A percentile compares a stretch with the other conserved stretches of the same genome.
phyloP scores from a whole-genome alignment of 129 eudicot genomes.

The Tagetes patula region DNA sequence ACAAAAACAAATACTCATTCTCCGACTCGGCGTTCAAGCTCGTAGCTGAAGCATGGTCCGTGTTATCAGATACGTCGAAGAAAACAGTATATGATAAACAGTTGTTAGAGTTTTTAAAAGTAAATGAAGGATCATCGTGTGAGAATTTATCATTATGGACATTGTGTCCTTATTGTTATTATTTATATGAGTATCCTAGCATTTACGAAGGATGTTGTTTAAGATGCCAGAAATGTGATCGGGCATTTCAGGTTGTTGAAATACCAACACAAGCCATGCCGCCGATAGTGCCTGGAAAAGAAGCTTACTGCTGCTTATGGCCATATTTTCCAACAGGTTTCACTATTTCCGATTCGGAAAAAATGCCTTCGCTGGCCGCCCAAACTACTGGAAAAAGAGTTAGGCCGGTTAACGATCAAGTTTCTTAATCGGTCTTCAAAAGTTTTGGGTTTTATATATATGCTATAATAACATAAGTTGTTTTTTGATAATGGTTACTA shows the following conservation, averaged over 20 bases:
- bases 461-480: too few species aligned
- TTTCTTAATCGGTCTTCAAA: too few species aligned
- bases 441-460: too few species aligned
- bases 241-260: conserved; percentile 57
- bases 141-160: conserved; percentile 56
- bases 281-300: conserved; percentile 61
- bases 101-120: conserved; percentile 29
- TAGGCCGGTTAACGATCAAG: too few species aligned
- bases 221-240: conserved; percentile 62
- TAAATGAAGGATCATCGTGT: conserved; percentile 31
- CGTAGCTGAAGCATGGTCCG: conserved; percentile 21
- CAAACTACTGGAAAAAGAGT: too few species aligned
- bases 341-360: conserved; percentile 2
- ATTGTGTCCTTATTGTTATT: conserved; percentile 72
- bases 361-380: too few species aligned
- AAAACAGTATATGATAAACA: conserved; percentile 34
- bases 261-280: conserved; percentile 48
- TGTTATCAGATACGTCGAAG: conserved; percentile 19
- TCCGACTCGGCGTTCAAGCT: conserved; percentile 24
- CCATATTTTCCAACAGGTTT: conserved; percentile 65
- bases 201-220: conserved; percentile 55
- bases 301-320: conserved; percentile 68
- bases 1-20: conserved; percentile 10
- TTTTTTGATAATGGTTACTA: too few species aligned
- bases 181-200: conserved; percentile 70